Evolutionary conservation across 495 filamentous ascomycete genomes (phyloP), one percentile per base, ranked within the genome.

Genomic region (Stereocaulon alpinum): DNA sequence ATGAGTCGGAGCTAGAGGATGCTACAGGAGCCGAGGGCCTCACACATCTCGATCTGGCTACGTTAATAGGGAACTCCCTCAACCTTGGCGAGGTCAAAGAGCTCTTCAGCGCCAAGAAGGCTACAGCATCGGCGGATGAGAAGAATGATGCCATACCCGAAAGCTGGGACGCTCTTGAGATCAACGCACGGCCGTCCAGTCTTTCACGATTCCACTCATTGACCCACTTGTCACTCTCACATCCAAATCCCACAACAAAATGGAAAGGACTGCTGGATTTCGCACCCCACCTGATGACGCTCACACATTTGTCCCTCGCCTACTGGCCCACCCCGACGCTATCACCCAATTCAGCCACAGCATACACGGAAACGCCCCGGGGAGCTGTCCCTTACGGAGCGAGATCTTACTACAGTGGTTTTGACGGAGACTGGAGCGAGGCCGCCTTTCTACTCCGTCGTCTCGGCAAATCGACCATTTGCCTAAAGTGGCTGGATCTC

Each of bases 281-380:
- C n/a, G 73, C 84, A 0, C 70, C 77, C 0, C 80, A 82, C 51
- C 68, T 89, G 0, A 74, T 82, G 0, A 82, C 73, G 0, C 73
- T 93, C 41, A 91, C 88, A 0, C 86, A 93, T 61, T 78, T 95
- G 3, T 89, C 83, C 30, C 73, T 95, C 5, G 85, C 87, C 11
- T 80, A 86, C 68, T 96, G 91, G 91, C 89, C 91, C 2, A 73
- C 78, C 20, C 90, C 90, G 0, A 79, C 77, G 0, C 68, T 86
- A 1, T 86, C 81, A 6, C 86, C 86, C 6, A 82, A 85, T 59
- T 69, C 80, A 17, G 71, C 63, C 12, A 77, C 74, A 37, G 74
- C 84, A 2, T 79, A 77, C 48, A 69, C 77, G 41, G 70, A 77
- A 1, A 75, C 76, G 30, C 67, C 76, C 10, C 72, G 75, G 15